Base-by-base conservation (phyloP, 192 early-diverging fungal genomes). In the Backusella liffmaniae region DNA sequence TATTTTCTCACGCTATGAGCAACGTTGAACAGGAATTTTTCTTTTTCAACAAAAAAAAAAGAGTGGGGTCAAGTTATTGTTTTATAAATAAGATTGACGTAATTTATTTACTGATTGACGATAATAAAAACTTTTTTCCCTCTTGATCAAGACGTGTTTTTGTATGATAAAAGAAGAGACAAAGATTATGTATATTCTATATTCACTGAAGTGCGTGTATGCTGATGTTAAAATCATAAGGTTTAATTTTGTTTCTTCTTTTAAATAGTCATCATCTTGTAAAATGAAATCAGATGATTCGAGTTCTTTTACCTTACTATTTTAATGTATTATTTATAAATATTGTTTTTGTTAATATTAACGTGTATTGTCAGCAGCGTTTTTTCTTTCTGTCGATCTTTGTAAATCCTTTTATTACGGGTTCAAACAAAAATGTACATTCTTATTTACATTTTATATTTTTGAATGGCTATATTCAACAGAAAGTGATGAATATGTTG, bases 1-100 rank as follows among this genome's bases (percentile, higher is more conserved):
- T 23, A 59, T 59, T 59, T 59, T 59, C 53, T 59, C 53, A 59
- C 53, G 53, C 53, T 59, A 59, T 59, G 53, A 59, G 53, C 53
- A 59, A 59, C 53, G 53, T 59, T 59, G 8, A 59, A 59, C 53
- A 59, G 9, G 53, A 26, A 10, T 56, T 56, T 23, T 3, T 59
- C 21, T 59, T 23, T 26, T 59, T 10, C 0, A 59, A 59, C 8
- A 59, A 59, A 59, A 59, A 59, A 26, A 59, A 59, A 59, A 59
- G 53, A 59, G 53, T 59, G 53, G 53, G 53, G 53, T 53, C n/a
- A 44, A 44, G 42, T 4, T 13, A 44, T 44, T 44, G 42, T 49
- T 49, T 49, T n/a, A 49, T n/a, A n/a, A 49, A 49, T 49, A 49
- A 49, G 53, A 12, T 59, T 59, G 53, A 59, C 53, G 53, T 59